phyloP scores from a whole-genome alignment of 306 rosid species.

The Senna siamea region DNA sequence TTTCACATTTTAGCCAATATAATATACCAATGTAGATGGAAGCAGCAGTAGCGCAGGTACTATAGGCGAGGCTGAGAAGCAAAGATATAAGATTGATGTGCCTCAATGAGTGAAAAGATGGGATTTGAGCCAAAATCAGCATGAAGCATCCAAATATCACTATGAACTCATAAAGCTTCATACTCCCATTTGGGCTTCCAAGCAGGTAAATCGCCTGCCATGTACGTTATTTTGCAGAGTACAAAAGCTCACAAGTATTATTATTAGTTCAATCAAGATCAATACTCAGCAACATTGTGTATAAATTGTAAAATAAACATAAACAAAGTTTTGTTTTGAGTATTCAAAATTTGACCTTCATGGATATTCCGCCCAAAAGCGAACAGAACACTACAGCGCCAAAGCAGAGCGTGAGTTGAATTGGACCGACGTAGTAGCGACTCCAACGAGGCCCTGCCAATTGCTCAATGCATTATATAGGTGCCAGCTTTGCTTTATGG shows the following conservation, averaged over 20 bases:
- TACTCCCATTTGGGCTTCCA: conserved; percentile 40
- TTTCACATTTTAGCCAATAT: too few relatives aligned
- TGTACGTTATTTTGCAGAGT: too few relatives aligned
- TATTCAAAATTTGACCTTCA: too few relatives aligned
- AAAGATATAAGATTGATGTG: conserved; percentile 44
- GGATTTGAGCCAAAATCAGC: conserved; percentile 56
- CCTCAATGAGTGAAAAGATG: conserved; percentile 59
- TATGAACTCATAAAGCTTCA: conserved; percentile 50
- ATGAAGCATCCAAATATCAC: conserved; percentile 51
- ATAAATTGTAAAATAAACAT: too few relatives aligned
- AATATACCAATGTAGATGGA: conserved; percentile 56
- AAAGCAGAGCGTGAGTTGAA: conserved; percentile 55
- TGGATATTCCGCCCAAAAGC: conserved; percentile 61
- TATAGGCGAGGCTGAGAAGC: conserved; percentile 43
- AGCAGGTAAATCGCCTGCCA: conserved; percentile 51
- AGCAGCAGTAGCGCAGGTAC: conserved; percentile 54
- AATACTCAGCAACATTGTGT: too few relatives aligned
- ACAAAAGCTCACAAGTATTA: too few relatives aligned
- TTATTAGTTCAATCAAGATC: too few relatives aligned
- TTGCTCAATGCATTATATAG: neutral
- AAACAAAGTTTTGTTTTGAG: too few relatives aligned
- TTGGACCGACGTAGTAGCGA: conserved; percentile 55
- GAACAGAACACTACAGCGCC: conserved; percentile 55
- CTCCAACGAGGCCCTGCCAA: conserved; percentile 54
- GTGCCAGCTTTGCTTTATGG: too few relatives aligned